phyloP scores from a whole-genome alignment of 2,329 filamentous ascomycete genomes.

The Claviceps monticola region DNA sequence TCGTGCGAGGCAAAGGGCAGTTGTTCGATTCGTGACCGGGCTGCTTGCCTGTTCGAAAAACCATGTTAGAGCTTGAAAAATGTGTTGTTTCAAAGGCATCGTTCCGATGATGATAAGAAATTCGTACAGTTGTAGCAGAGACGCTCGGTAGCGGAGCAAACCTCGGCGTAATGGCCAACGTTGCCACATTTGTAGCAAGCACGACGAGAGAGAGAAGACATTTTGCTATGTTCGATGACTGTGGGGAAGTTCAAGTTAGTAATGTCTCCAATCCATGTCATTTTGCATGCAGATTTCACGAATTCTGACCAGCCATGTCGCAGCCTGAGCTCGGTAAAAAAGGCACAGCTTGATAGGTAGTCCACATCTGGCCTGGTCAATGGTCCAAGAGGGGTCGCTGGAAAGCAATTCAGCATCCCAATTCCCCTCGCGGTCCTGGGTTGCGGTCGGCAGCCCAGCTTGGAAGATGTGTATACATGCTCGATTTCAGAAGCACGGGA shows the following conservation, averaged over 20 bases:
- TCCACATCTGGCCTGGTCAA: too few relatives aligned
- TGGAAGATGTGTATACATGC: not conserved
- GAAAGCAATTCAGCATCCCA: too few relatives aligned
- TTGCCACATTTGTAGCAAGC: slow-evolving; percentile 78
- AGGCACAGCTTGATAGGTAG: not conserved
- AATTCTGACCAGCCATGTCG: not conserved
- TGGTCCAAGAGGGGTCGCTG: too few relatives aligned
- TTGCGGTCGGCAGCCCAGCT: not conserved
- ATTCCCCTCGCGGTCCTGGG: too few relatives aligned
- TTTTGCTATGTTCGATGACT: slow-evolving; percentile 24
- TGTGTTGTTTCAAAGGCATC: not conserved
- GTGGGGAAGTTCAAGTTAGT: not conserved
- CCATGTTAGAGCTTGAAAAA: not conserved
- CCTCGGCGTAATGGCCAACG: slow-evolving; percentile 70
- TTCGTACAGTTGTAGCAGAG: slow-evolving; percentile 97
- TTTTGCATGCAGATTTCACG: too few relatives aligned
- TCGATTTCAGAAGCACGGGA: not conserved
- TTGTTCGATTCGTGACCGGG: slow-evolving; percentile 94
- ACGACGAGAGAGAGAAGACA: slow-evolving; percentile 71
- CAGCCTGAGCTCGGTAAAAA: not conserved
- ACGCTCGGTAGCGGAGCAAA: slow-evolving; percentile 94
- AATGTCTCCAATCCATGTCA: not conserved
- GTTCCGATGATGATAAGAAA: not conserved
- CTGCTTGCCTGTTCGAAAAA: slow-evolving; percentile 51
- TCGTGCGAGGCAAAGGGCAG: slow-evolving; percentile 91